Conservation (phyloP, 495 filamentous ascomycete genomes). For the Letharia lupina region DNA sequence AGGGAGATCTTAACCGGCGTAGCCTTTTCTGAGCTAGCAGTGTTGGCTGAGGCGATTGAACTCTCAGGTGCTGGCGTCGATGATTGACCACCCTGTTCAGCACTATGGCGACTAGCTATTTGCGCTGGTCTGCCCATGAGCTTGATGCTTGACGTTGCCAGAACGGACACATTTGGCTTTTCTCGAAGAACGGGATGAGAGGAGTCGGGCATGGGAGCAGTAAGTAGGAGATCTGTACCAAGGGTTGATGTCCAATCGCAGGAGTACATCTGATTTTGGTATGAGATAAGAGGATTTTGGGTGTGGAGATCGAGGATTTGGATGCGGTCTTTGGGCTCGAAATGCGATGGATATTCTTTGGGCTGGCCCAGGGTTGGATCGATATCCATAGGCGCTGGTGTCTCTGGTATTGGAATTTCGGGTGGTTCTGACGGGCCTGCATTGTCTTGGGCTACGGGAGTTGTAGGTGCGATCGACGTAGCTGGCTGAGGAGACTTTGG, state of each 20-base stretch:
- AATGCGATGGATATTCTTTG: background rate
- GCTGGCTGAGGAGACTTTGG: background rate
- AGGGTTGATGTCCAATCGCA: constrained; percentile 70
- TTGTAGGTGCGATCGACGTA: background rate
- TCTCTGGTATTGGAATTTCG: background rate
- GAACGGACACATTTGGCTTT: constrained; percentile 45
- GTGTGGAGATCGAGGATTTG: constrained; percentile 76
- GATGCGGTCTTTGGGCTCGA: constrained; percentile 37
- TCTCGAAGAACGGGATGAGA: constrained; percentile 34
- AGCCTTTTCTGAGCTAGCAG: background rate
- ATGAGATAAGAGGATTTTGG: constrained; percentile 60
- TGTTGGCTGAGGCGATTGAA: background rate
- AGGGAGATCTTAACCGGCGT: constrained; percentile 13
- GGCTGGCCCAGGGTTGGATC: background rate
- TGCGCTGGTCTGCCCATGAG: constrained; percentile 40
- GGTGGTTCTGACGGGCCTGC: constrained; percentile 8
- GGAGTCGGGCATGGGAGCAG: constrained; percentile 37
- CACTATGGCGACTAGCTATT: constrained; percentile 22
- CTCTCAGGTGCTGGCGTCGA: background rate
- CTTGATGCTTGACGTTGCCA: constrained; percentile 51
- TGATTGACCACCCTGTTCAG: background rate
- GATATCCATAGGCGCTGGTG: background rate
- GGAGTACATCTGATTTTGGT: constrained; percentile 63
- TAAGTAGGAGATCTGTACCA: constrained; percentile 72
- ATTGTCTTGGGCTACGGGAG: constrained; percentile 4